phyloP scores from a whole-genome alignment of 768 basidiomycete species.

The Hericium erinaceus region DNA sequence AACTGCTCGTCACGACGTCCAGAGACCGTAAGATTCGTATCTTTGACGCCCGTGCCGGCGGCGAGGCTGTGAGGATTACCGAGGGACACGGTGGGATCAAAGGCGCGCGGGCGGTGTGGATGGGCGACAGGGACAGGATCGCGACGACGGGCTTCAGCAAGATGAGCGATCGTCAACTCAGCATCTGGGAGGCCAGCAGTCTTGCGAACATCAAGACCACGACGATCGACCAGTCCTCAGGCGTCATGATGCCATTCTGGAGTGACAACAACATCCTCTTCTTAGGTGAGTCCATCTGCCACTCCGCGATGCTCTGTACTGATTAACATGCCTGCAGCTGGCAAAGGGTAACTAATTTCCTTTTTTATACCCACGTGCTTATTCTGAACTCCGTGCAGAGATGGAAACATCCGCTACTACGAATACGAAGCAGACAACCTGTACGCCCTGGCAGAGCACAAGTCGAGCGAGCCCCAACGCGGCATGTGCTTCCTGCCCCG shows the following conservation, averaged over 20 bases:
- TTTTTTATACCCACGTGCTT: background rate
- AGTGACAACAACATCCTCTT: constrained; percentile 88
- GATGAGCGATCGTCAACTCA: constrained; percentile 90
- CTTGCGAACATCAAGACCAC: constrained; percentile 70
- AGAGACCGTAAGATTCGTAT: constrained; percentile 87
- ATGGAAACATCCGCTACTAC: constrained; percentile 97
- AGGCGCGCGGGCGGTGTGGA: constrained; percentile 80
- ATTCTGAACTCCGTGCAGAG: constrained; percentile 35
- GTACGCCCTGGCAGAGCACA: constrained; percentile 71
- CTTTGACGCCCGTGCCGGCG: constrained; percentile 81
- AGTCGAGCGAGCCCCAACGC: constrained; percentile 86
- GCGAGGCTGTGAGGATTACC: constrained; percentile 68
- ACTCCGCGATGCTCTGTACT: background rate
- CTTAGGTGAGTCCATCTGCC: constrained; percentile 39
- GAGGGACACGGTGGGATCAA: constrained; percentile 95
- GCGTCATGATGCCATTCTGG: constrained; percentile 97
- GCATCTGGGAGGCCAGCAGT: constrained; percentile 80
- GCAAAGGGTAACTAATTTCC: constrained; percentile 60
- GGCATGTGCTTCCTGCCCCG: constrained; percentile 97
- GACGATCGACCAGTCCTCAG: constrained; percentile 81
- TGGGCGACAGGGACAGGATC: constrained; percentile 82
- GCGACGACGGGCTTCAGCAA: constrained; percentile 95
- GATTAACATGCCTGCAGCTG: constrained; percentile 37
- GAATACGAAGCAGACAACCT: constrained; percentile 88
- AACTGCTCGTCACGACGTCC: constrained; percentile 78